These are phyloP conservation scores for Cryptococcus maquisensis DNA, from an alignment of 1,284 basidiomycete genomes.

Conservation along the genomic window DNA sequence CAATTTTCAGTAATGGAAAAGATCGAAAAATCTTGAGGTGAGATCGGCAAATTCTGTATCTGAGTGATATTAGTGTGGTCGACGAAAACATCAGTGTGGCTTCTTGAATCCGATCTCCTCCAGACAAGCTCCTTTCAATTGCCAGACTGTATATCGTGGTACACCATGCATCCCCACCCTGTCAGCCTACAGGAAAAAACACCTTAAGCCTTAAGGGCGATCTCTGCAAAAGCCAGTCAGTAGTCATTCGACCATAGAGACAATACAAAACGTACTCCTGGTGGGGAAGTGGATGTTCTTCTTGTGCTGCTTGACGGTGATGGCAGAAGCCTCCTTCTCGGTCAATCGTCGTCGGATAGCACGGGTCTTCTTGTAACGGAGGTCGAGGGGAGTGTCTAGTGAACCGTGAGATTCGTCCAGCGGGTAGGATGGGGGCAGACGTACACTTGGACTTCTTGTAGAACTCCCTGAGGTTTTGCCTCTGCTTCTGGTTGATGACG, in stretches of 20 bases:
- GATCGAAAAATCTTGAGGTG: no score
- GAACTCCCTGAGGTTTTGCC: conserved; percentile 93
- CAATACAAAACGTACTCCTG: conserved; percentile 33
- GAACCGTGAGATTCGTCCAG: not conserved
- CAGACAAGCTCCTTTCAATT: not conserved
- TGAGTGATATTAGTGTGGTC: no score
- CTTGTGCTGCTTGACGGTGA: conserved; percentile 89
- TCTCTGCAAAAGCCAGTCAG: conserved; percentile 10
- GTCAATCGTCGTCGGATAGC: conserved; percentile 95
- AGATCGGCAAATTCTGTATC: no score
- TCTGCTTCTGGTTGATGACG: conserved; percentile 97
- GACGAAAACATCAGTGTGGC: no score
- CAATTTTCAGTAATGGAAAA: no score
- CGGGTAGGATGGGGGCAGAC: conserved; percentile 8
- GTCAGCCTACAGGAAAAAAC: conserved; percentile 8
- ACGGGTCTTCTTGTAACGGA: conserved; percentile 96
- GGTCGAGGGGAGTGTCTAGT: conserved; percentile 82
- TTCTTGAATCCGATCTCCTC: no score
- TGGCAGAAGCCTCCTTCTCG: conserved; percentile 73
- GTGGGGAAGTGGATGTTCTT: conserved; percentile 87
- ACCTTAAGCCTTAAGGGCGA: conserved; percentile 24
- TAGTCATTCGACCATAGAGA: not conserved
- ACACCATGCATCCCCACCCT: conserved; percentile 24
- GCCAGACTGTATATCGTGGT: conserved; percentile 13
- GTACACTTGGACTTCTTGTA: conserved; percentile 81